A percentile compares a stretch with the other conserved stretches of the same genome.
Evolutionary conservation across 73 alveolate genomes (phyloP).

Genomic region (Paramecium pentaurelia): DNA sequence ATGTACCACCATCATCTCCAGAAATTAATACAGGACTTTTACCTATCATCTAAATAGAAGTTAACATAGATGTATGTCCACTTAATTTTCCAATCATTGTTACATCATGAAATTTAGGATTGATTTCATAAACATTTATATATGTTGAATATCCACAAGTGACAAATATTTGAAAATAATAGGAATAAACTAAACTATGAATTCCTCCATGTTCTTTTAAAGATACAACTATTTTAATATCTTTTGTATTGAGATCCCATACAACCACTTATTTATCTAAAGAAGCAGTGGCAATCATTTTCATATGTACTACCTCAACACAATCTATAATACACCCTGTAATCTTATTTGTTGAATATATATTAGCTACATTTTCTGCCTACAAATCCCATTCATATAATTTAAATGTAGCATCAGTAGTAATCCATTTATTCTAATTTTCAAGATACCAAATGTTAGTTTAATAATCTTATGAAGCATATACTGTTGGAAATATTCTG

Average conservation of each 20-base stretch:
- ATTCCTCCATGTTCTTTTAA: constrained; percentile 45
- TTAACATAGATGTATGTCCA: constrained; percentile 57
- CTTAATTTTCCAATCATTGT: constrained; percentile 37
- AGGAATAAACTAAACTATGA: constrained; percentile 42
- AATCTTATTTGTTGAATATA: not conserved
- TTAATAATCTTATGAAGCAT: constrained; percentile 37
- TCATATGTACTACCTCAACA: constrained; percentile 53
- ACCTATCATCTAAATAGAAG: constrained; percentile 34
- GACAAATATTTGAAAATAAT: constrained; percentile 37
- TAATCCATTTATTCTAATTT: constrained; percentile 50
- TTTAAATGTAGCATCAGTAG: constrained; percentile 52
- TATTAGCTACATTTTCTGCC: constrained; percentile 27
- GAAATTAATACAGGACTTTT: constrained; percentile 52
- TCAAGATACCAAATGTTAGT: constrained; percentile 61
- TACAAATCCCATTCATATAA: constrained; percentile 60
- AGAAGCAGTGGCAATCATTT: constrained; percentile 56
- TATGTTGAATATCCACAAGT: constrained; percentile 53
- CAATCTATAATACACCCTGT: constrained; percentile 44
- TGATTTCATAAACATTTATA: constrained; percentile 42
- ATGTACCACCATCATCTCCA: constrained; percentile 59
- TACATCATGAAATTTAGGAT: constrained; percentile 59
- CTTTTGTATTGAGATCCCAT: constrained; percentile 58
- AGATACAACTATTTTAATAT: constrained; percentile 12
- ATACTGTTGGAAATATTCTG: constrained; percentile 15
- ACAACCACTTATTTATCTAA: constrained; percentile 44